A percentile compares a stretch with the other conserved stretches of the same genome.
phyloP scores from a whole-genome alignment of 495 filamentous ascomycete species.

The Aspergillus steynii region DNA sequence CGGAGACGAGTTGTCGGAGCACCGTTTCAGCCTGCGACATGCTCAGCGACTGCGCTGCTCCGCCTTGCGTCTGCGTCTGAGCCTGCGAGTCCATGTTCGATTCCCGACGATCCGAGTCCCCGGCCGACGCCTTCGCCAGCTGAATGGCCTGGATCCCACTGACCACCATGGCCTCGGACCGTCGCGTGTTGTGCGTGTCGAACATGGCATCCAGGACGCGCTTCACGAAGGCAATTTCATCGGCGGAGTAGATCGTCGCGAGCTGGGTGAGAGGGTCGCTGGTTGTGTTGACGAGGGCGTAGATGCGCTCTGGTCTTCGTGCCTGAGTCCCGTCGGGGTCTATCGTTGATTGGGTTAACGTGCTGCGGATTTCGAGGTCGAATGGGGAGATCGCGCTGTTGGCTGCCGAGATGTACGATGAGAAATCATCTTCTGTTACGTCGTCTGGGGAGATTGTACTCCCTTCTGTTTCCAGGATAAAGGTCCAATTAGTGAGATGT shows the following conservation, averaged over 20 bases:
- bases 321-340: slow-evolving; percentile 12
- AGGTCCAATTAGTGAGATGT: background rate
- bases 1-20: slow-evolving; percentile 66
- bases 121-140: slow-evolving; percentile 30
- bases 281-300: slow-evolving; percentile 84
- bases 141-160: slow-evolving; percentile 71
- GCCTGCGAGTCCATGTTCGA: slow-evolving; percentile 37
- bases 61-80: slow-evolving; percentile 30
- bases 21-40: slow-evolving; percentile 74
- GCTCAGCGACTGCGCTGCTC: slow-evolving; percentile 59
- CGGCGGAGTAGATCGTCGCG: slow-evolving; percentile 75
- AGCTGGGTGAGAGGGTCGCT: slow-evolving; percentile 82
- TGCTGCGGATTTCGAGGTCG: slow-evolving; percentile 82
- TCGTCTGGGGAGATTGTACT: slow-evolving; percentile 50
- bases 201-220: slow-evolving; percentile 91
- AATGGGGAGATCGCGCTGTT: slow-evolving; percentile 72
- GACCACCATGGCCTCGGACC: slow-evolving; percentile 78
- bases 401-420: slow-evolving; percentile 64
- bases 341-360: slow-evolving; percentile 57
- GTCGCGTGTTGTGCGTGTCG: slow-evolving; percentile 73
- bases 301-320: slow-evolving; percentile 46
- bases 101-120: slow-evolving; percentile 34
- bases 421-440: slow-evolving; percentile 67
- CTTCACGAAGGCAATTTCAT: slow-evolving; percentile 90
- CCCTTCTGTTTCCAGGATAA: slow-evolving; percentile 30